Base-by-base conservation (phyloP, 345 rosid species). In the Hypericum perforatum region DNA sequence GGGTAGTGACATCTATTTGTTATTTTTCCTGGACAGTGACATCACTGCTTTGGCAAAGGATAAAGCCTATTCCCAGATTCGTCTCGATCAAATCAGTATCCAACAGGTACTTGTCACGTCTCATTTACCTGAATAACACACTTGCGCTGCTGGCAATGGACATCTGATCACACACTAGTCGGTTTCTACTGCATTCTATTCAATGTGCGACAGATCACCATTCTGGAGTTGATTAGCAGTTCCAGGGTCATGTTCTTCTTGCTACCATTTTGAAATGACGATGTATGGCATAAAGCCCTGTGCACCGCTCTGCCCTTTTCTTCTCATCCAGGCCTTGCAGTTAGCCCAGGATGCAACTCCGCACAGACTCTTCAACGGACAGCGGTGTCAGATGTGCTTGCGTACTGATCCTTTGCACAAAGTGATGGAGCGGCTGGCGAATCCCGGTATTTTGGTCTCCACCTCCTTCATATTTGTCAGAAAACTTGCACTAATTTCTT, bases 51-150 rank as follows among this genome's bases (percentile, higher is more conserved):
- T 87, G 75, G 96, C 96, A 43, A 87, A 75, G 74, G 87, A 84
- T 69, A 86, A 76, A 68, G 99, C 89, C 14, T 94, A 94, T 67
- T 79, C 97, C 39, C 97, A 82, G 74, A 76, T 94, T 71, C 87
- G 59, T 79, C 95, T 94, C 16, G 85, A 84, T 45, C 89, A 94
- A 73, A 89, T 82, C 75, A 89, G 78, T 15, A 78, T 94, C 61
- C 91, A 84, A 56, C 94, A 84, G 97, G 99, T 89, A 82, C 64
- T 49, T 38, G 53, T 39, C 44, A 45, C 6, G 32, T 22, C 32
- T 1, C 32, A 22, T 22, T 22, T 22, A 22, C 32, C 32, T 22
- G 32, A 22, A 22, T 22, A 22, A 22, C 32, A 22, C 32, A 22
- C 4, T 22, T 22, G 32, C 32, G 1, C 32, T 22, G 32, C 32